Evolutionary conservation across 169 alveolate genomes (phyloP), one percentile per base, ranked within the genome.

Genomic region (Babesia divergens): DNA sequence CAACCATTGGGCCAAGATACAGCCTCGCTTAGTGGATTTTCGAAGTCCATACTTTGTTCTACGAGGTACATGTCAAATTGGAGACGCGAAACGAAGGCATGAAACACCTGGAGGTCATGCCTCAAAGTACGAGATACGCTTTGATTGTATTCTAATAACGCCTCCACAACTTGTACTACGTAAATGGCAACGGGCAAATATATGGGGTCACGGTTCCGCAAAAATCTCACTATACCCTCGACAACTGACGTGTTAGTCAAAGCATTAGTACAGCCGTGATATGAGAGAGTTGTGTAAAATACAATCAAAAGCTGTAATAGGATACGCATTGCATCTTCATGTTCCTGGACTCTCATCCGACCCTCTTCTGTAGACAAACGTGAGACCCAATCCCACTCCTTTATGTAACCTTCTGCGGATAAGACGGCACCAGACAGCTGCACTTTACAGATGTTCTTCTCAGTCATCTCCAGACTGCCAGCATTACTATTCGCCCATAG

Each of bases 21-120:
- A 24, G 31, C 32, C 32, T 51, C 58, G 6, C 80, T 13, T 37
- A 3, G 46, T 13, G 29, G 44, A 20, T 64, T 80, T 22, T 72
- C 81, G 24, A 70, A 80, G 26, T 60, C 76, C 2, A 50, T 24
- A 18, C 71, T 42, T 46, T 83, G 69, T 31, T 86, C 77, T 29
- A 87, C 74, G 77, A 67, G 54, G 69, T 74, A 68, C 84, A 87
- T 83, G 74, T 88, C 93, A 59, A 54, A 88, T 42, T 88, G 91
- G 44, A 88, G 58, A 37, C 93, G 83, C 14, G 91, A 84, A 7
- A 76, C 47, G 68, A 84, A 79, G 14, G 80, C 54, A 69, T 80
- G 82, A 58, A 68, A 88, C n/a, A 88, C 59, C 26, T 88, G 86
- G 28, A 81, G 79, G 58, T 88, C 91, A 26, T 81, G 74, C 37